Evolutionary conservation across 441 rosid species (phyloP).

Genomic region (Euphorbia schlechtendalii): DNA sequence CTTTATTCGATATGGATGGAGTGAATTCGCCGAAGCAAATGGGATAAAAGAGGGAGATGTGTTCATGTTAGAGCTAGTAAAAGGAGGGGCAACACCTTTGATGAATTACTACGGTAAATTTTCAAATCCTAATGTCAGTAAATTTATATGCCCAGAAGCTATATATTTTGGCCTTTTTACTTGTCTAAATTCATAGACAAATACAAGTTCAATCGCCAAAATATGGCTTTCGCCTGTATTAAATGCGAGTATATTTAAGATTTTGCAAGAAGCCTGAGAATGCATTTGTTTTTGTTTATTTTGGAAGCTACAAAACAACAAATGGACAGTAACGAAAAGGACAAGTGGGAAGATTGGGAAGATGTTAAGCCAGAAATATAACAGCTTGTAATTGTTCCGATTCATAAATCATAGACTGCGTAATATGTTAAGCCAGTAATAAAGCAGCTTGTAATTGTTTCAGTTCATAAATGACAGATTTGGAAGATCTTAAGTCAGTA

Average conservation of each 20-base stretch:
- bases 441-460: no score
- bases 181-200: no score
- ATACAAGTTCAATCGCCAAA: no score
- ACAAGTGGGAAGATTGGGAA: not conserved
- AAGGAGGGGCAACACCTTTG: conserved; percentile 5
- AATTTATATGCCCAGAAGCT: no score
- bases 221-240: no score
- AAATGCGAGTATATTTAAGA: no score
- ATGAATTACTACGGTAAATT: conserved; percentile 8
- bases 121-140: not conserved
- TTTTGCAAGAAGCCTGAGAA: not conserved
- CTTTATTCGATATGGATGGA: not conserved
- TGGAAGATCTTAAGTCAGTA: no score
- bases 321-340: not conserved
- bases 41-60: conserved; percentile 8
- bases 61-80: conserved; percentile 8
- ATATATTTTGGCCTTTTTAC: no score
- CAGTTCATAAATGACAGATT: no score
- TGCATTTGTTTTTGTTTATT: no score
- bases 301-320: not conserved
- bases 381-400: not conserved
- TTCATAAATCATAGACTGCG: no score
- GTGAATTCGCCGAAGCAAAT: conserved; percentile 1
- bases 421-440: no score
- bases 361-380: not conserved